phyloP scores from a whole-genome alignment of 371 early-diverging fungal genomes.

The Nosema granulosis region DNA sequence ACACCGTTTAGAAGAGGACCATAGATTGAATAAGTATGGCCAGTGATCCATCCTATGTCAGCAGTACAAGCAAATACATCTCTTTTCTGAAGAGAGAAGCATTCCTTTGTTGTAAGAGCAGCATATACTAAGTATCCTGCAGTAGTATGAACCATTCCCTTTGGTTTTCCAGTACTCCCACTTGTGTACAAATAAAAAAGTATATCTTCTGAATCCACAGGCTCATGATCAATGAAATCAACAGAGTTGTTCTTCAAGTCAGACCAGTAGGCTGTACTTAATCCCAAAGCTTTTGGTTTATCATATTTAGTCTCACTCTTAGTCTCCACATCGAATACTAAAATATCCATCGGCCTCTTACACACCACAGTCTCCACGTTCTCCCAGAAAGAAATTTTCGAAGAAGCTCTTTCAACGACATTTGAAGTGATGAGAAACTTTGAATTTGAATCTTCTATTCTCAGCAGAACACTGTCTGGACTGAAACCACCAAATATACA shows the following conservation, averaged over 20 bases:
- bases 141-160: slow-evolving; percentile 90
- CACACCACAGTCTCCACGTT: slow-evolving; percentile 74
- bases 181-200: slow-evolving; percentile 87
- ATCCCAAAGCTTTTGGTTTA: slow-evolving; percentile 2
- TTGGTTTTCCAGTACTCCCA: slow-evolving; percentile 87
- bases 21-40: slow-evolving; percentile 82
- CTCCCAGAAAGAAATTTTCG: slow-evolving; percentile 79
- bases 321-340: slow-evolving; percentile 72
- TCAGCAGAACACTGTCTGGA: slow-evolving; percentile 77
- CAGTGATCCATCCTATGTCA: slow-evolving; percentile 76
- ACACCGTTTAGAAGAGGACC: slow-evolving; percentile 78
- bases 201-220: slow-evolving; percentile 77
- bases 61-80: slow-evolving; percentile 72
- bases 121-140: slow-evolving; percentile 87
- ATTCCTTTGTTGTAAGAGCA: slow-evolving; percentile 72
- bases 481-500: slow-evolving; percentile 90
- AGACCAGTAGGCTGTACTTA: slow-evolving; percentile 18
- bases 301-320: not conserved
- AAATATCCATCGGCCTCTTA: slow-evolving; percentile 68
- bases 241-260: slow-evolving; percentile 63
- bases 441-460: slow-evolving; percentile 85
- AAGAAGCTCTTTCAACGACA: slow-evolving; percentile 79
- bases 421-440: slow-evolving; percentile 82
- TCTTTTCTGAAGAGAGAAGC: slow-evolving; percentile 71
- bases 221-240: slow-evolving; percentile 72